Conservation (phyloP, 768 basidiomycete species). For the Flagelloscypha sp. region DNA sequence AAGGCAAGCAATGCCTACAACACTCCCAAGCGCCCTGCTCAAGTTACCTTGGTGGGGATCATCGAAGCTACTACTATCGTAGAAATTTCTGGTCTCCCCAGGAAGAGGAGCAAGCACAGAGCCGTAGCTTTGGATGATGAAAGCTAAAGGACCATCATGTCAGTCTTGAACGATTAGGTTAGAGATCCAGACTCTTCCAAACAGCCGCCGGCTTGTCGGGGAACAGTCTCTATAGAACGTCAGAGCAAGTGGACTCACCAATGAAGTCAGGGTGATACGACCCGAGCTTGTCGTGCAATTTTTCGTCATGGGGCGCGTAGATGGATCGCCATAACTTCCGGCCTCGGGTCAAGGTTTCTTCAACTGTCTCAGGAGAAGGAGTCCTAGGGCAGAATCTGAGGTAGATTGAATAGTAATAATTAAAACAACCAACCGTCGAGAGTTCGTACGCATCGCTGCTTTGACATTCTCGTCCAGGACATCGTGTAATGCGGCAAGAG, state of each 20-base stretch:
- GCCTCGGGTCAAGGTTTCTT: constrained; percentile 62
- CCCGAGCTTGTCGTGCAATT: constrained; percentile 80
- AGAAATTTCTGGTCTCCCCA: constrained; percentile 38
- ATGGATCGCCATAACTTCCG: constrained; percentile 75
- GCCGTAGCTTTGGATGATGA: constrained; percentile 84
- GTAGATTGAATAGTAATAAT: constrained; percentile 13
- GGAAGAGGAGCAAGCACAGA: constrained; percentile 69
- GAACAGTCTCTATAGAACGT: no score
- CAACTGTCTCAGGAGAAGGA: constrained; percentile 54
- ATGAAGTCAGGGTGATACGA: constrained; percentile 93
- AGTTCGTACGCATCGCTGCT: constrained; percentile 52
- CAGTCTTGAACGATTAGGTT: constrained; percentile 1
- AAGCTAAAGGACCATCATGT: constrained; percentile 36
- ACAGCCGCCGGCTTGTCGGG: no score
- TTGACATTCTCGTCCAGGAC: constrained; percentile 80
- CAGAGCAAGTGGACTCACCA: constrained; percentile 47
- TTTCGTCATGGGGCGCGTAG: constrained; percentile 83
- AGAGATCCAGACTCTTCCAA: constrained; percentile 15
- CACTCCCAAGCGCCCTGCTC: constrained; percentile 75
- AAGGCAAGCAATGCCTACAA: constrained; percentile 78
- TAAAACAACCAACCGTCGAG: constrained; percentile 48
- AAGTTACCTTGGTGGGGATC: constrained; percentile 74
- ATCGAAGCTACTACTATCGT: constrained; percentile 28
- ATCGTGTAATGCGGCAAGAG: constrained; percentile 66
- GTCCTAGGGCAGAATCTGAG: constrained; percentile 31